Base-by-base conservation (phyloP, 495 filamentous ascomycete species). In the Apodospora peruviana region DNA sequence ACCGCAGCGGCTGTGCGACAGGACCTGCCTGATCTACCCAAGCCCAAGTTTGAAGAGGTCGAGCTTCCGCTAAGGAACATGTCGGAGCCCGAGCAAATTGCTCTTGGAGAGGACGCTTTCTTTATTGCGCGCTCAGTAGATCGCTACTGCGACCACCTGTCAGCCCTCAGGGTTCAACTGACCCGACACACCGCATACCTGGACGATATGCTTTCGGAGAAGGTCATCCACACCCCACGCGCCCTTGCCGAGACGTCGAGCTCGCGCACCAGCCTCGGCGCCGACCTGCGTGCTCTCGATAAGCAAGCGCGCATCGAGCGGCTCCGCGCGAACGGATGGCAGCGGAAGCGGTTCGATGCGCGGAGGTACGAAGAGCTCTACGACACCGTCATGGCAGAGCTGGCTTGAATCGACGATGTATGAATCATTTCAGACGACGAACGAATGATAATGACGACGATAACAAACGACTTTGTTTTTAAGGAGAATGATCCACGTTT, bases 271-370 rank as follows among this genome's bases (percentile, higher is more conserved):
- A 23, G 17, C 19, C 9, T 37, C 16, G 11, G 11, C 10, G 67
- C 66, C 34, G 67, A 65, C 16, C 43, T 59, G 5, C 55, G 57
- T 41, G 53, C 48, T 5, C 36, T 53, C 1, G 67, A 71, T 41
- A 51, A 71, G 17, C 58, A 60, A 40, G 65, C 66, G 7, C 58
- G 72, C 34, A 76, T 78, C 48, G 69, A 73, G 60, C 62, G 72
- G 8, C 57, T 78, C 14, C 67, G 70, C 25, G 65, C 61, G 29
- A 55, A 41, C 36, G 72, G 72, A 7, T 78, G 73, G 74, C 64
- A 67, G 41, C 60, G 75, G n/a, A 66, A 71, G 51, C 64, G 75
- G 8, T 80, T 80, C 43, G 71, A 78, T 51, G 56, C 52, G 4
- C 56, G 61, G 41, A 62, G 68, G 44, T 80, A 80, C 50, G 68